Evolutionary conservation across 352 stramenopile species (phyloP).

Genomic region (Globisporangium solare): DNA sequence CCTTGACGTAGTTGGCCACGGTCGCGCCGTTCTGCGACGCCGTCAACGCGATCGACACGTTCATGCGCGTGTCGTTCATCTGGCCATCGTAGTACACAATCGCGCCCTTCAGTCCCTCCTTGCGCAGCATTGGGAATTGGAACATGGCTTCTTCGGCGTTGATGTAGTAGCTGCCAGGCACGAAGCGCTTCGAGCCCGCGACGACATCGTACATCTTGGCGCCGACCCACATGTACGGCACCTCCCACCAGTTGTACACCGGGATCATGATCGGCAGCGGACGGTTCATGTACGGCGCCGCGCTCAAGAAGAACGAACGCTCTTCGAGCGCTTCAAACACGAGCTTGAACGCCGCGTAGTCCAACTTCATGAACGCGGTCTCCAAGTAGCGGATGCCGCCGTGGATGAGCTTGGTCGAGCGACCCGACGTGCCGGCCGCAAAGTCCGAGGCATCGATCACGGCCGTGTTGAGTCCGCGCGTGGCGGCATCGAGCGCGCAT

Average conservation of each 20-base stretch:
- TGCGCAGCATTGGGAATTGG: constrained; percentile 93
- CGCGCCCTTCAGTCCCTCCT: constrained; percentile 89
- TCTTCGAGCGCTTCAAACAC: constrained; percentile 93
- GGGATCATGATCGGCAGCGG: constrained; percentile 95
- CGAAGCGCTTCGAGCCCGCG: constrained; percentile 82
- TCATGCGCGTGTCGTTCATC: constrained; percentile 95
- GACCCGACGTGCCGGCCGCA: constrained; percentile 87
- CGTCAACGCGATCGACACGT: constrained; percentile 92
- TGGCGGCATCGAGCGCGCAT: constrained; percentile 87
- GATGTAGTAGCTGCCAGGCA: constrained; percentile 89
- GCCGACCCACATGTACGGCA: constrained; percentile 93
- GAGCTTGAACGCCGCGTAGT: constrained; percentile 87
- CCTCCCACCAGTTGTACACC: constrained; percentile 94
- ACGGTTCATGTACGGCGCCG: constrained; percentile 93
- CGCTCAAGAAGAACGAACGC: constrained; percentile 89
- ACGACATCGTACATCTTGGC: constrained; percentile 93
- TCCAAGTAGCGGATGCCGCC: constrained; percentile 94
- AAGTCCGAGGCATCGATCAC: constrained; percentile 93
- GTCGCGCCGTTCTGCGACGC: constrained; percentile 91
- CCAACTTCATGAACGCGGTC: constrained; percentile 91
- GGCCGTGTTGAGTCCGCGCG: constrained; percentile 90
- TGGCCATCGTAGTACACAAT: constrained; percentile 90
- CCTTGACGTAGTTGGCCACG: constrained; percentile 91
- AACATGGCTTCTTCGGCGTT: constrained; percentile 90
- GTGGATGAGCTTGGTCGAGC: constrained; percentile 96